Base-by-base conservation (phyloP, 2,329 filamentous ascomycete genomes). In the Myotisia sp. region DNA sequence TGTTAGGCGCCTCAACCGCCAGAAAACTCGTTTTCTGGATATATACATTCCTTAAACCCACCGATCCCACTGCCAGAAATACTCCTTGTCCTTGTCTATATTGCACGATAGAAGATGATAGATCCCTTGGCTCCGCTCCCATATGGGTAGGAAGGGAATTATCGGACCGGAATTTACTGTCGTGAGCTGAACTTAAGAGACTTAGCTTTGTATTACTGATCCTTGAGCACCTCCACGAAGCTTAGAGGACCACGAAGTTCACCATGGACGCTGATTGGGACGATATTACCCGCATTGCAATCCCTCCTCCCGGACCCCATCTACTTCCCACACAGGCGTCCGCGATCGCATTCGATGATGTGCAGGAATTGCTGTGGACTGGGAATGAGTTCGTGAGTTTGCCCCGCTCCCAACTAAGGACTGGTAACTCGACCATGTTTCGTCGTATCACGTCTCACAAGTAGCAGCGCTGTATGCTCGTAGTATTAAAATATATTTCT, bases 291-390 rank as follows among this genome's bases (percentile, higher is more conserved):
- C 79, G 84, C 59, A 75, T 90, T 60, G 71, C 76, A 55, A 74
- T 92, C 59, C 82, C 84, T 56, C 76, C 81, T 49, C 76, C 80
- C 50, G 77, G 74, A 52, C 67, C 74, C 49, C 76, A 79, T 62
- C 70, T 70, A 44, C 64, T 79, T 49, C 70, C 76, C 27, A 79
- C 79, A 14, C 74, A 74, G 37, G 74, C 84, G 45, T 78, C 80
- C 28, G 78, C 84, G 2, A 71, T 94, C 56, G 79, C 80, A 30
- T 98, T 98, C 58, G 90, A 98, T 56, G 79, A 79, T 37, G 68
- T 70, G 24, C 80, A 93, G 55, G 90, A 98, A 56, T 69, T 98
- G 22, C 62, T 98, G 34, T 98, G 92, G 90, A 75, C 77, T 3
- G 92, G 86, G 29, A 92, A 90, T 56, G 82, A 90, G 62, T 83